Evolutionary conservation across 2,329 filamentous ascomycete genomes (phyloP).

Genomic region (Ceratocystis smalleyi): DNA sequence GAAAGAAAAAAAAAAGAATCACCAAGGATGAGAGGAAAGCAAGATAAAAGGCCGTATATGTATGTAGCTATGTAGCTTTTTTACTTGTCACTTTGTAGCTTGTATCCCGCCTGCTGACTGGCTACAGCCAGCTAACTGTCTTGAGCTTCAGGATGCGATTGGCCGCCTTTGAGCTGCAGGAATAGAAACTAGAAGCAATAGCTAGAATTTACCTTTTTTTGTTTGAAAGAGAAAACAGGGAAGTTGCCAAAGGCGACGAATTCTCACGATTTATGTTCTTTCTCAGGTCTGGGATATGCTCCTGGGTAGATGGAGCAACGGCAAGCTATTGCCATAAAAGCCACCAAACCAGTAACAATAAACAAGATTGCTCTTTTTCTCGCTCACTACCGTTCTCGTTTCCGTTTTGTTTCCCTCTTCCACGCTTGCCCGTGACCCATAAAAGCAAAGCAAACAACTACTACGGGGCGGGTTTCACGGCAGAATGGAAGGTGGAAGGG

Average conservation of each 20-base stretch:
- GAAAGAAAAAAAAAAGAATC: not conserved
- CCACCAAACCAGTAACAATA: too few species aligned
- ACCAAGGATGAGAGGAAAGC: not conserved
- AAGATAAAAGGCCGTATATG: not conserved
- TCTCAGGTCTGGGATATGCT: too few species aligned
- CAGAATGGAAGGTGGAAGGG: not conserved
- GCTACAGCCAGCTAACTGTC: not conserved
- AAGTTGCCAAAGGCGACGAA: not conserved
- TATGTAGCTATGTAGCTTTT: not conserved
- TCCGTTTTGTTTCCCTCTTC: too few species aligned
- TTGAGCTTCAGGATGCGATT: constrained; percentile 12
- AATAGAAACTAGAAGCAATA: not conserved
- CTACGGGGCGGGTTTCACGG: not conserved
- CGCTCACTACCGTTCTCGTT: too few species aligned
- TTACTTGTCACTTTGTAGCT: not conserved
- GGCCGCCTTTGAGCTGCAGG: constrained; percentile 8
- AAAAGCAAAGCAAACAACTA: too few species aligned
- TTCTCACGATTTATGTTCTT: too few species aligned
- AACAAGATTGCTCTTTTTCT: too few species aligned
- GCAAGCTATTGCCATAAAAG: too few species aligned
- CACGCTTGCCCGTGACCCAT: too few species aligned
- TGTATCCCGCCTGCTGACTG: not conserved
- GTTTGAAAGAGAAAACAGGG: not conserved
- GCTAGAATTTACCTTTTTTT: not conserved
- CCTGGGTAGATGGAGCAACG: too few species aligned